Base-by-base conservation (phyloP, 257 asterid genomes). In the Dorcoceras hygrometricum region DNA sequence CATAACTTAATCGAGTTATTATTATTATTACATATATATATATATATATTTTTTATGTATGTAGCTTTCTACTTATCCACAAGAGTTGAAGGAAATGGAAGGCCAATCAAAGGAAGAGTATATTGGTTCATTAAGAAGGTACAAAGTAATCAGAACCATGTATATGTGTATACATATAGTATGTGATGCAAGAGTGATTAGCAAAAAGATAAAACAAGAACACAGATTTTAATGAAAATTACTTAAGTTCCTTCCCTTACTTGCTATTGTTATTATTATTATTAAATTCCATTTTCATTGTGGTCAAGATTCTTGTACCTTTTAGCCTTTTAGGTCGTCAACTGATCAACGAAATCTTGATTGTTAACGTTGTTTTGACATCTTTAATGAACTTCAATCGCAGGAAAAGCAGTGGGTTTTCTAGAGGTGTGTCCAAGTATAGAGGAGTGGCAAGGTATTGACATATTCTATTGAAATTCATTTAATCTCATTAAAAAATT, bases 371-470 rank as follows among this genome's bases (percentile, higher is more conserved):
- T 28, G 6, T 34, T 5, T 34, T 34, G 43, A 34, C 43, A 34
- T 1, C 14, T 39, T 39, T 39, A 18, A 23, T 50, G 7, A 36
- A 65, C 39, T 65, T 5, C 20, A 58, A 59, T 68, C 29, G 66
- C 83, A 94, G 99, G 71, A 94, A 90, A 75, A 94, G 99, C 80
- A 94, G 96, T 23, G 99, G 99, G 0, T 94, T 94, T 79, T 90
- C 99, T 2, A 86, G 99, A 0, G 99, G 99, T 20, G 99, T 94
- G 55, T 94, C 99, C 1, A 90, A 94, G 66, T 94, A 88, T 48
- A 88, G 97, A 78, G 99, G 99, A 6, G 99, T 94, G 0, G 99
- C 99, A 20, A 90, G 99, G 99, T 88, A 83, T n/a, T n/a, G n/a
- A n/a, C 32, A 46, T 50, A 14, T 18, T 16, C 53, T 14, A 16